Evolutionary conservation across 495 filamentous ascomycete species (phyloP).

Genomic region (Aspergillus ellipticus): DNA sequence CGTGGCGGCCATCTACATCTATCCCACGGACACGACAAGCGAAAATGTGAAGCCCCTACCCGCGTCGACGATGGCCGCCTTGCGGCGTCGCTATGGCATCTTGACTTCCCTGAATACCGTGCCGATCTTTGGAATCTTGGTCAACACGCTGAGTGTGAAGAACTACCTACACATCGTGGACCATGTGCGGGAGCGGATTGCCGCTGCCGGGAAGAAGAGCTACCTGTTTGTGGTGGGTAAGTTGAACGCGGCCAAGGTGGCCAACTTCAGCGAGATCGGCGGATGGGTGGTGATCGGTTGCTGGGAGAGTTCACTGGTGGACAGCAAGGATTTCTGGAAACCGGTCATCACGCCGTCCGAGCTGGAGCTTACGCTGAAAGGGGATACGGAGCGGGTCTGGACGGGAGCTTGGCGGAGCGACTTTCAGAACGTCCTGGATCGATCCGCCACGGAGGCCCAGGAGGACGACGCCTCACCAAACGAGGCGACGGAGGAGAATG

Average conservation of each 20-base stretch:
- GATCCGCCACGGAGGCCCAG: slow-evolving; percentile 20
- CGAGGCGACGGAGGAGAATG: slow-evolving; percentile 25
- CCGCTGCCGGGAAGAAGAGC: slow-evolving; percentile 78
- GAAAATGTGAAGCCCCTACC: slow-evolving; percentile 37
- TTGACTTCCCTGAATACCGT: slow-evolving; percentile 76
- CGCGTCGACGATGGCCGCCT: slow-evolving; percentile 52
- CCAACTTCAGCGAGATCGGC: slow-evolving; percentile 91
- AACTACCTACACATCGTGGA: slow-evolving; percentile 83
- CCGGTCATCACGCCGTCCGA: slow-evolving; percentile 93
- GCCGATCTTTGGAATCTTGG: slow-evolving; percentile 83
- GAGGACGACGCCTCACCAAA: slow-evolving; percentile 17
- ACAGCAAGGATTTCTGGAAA: slow-evolving; percentile 78
- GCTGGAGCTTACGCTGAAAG: slow-evolving; percentile 66
- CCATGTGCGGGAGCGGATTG: slow-evolving; percentile 65
- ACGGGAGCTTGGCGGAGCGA: slow-evolving; percentile 73
- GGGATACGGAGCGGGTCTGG: slow-evolving; percentile 70
- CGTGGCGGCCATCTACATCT: slow-evolving; percentile 72
- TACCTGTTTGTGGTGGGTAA: slow-evolving; percentile 97
- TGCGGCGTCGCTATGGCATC: slow-evolving; percentile 84
- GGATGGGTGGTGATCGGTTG: slow-evolving; percentile 98
- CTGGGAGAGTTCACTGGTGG: slow-evolving; percentile 92
- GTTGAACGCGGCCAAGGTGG: slow-evolving; percentile 90
- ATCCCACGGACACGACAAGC: slow-evolving; percentile 51
- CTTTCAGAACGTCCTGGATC: slow-evolving; percentile 57
- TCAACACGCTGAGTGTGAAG: slow-evolving; percentile 88